phyloP scores from a whole-genome alignment of 1,139 yeast genomes.

The Blastobotrys proliferans region DNA sequence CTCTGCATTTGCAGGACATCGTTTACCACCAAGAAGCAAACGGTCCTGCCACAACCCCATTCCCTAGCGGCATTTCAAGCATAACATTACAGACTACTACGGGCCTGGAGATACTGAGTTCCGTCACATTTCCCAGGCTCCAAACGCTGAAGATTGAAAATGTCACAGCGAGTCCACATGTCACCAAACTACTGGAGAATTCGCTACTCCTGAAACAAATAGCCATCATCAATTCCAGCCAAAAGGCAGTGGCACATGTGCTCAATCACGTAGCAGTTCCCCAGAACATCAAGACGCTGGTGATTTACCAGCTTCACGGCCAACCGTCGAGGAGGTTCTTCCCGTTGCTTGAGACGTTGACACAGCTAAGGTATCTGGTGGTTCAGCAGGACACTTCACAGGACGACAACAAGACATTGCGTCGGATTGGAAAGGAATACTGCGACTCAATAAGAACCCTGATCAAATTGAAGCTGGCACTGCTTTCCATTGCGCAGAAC shows the following conservation, averaged over 20 bases:
- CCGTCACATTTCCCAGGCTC: neutral
- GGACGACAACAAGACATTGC: neutral
- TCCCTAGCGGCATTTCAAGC: neutral
- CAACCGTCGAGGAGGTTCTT: neutral
- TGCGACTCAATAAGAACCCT: conserved; percentile 4
- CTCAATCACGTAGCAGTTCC: neutral
- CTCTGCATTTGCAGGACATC: neutral
- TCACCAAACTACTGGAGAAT: neutral
- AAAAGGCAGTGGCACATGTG: neutral
- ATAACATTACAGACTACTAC: conserved; percentile 1
- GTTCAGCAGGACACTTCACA: neutral
- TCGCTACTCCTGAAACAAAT: neutral
- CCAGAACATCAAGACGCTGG: neutral
- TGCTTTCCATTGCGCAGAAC: conserved; percentile 5
- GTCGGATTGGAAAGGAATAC: conserved; percentile 3
- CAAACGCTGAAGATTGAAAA: conserved; percentile 2
- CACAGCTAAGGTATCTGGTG: conserved; percentile 1
- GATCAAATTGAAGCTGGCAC: conserved; percentile 1
- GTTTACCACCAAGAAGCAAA: neutral
- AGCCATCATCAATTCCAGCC: neutral
- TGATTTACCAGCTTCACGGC: neutral
- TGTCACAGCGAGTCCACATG: neutral
- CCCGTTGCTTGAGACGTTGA: neutral
- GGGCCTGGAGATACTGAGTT: neutral
- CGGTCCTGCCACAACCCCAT: conserved; percentile 1